Base-by-base conservation (phyloP, 148 eudicot genomes). In the Amaranthus palmeri region DNA sequence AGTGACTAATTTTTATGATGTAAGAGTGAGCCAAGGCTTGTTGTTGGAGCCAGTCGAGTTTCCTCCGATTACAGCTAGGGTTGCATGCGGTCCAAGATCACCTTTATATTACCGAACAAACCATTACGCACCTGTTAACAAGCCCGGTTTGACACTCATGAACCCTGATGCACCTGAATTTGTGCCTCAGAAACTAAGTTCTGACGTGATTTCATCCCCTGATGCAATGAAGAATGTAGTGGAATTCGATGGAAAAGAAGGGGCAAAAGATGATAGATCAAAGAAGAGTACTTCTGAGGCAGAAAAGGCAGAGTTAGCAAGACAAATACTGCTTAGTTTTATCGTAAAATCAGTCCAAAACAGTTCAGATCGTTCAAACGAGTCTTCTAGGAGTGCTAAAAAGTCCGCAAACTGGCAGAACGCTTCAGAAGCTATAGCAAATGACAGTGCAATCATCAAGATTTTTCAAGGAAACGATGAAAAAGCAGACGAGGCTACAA, bases 141-240 rank as follows among this genome's bases (percentile, higher is more conserved):
- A 86, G 76, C 84, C 81, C 49, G 86, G 69, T 73, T 76, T 79
- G 3, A 85, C 78, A 70, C 75, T 80, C 55, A 96, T 96, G 99
- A 96, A 96, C 76, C 97, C 99, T 8, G 84, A 96, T 77, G 99
- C 99, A 54, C 99, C 99, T 45, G 99, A 92, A 75, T 96, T 88
- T 57, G 89, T 96, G 67, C 99, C 99, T 7, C 82, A 85, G 77
- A 81, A 73, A 68, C 67, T 57, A 61, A 18, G 72, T 48, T 75
- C 64, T 67, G 92, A 79, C 66, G 57, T 83, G 11, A 76, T 65
- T 71, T 18, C 78, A 59, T 45, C 80, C 8, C 61, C 43, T 42
- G 76, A 77, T 47, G 14, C n/a, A 13, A 56, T 36, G 49, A 78
- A 46, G 10, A 60, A 74, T 10, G 72, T 45, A 57, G 68, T 56